These are phyloP conservation scores for Coemansia guatemalensis DNA, from an alignment of 192 early-diverging fungal genomes.

Conservation along the genomic window DNA sequence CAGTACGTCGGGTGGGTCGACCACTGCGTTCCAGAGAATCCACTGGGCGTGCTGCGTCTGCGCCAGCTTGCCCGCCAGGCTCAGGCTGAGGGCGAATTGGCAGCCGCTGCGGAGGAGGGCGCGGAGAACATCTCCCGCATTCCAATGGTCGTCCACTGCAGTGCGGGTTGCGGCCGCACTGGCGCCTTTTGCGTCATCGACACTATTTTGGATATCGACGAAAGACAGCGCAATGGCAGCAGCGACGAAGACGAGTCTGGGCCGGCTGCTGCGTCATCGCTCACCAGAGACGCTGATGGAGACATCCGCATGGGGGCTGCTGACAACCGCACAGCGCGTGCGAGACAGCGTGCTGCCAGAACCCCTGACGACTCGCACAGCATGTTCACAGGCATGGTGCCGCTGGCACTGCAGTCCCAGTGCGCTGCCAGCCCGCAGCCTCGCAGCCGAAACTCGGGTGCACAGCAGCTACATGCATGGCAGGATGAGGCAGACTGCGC, in stretches of 20 bases:
- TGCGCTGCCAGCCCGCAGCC: conserved; percentile 14
- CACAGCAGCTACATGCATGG: background rate
- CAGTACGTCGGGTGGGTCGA: conserved; percentile 86
- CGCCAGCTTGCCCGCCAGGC: conserved; percentile 55
- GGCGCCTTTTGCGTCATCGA: conserved; percentile 82
- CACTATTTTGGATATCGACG: conserved; percentile 27
- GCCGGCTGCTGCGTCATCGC: background rate
- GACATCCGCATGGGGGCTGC: conserved; percentile 17
- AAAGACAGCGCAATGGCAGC: conserved; percentile 7
- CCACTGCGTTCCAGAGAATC: conserved; percentile 65
- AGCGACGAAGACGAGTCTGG: background rate
- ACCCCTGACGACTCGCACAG: conserved; percentile 9
- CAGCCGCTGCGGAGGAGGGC: background rate
- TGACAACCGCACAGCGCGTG: background rate
- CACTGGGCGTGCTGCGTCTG: conserved; percentile 60
- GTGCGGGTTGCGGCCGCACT: conserved; percentile 84
- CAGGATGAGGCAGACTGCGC: conserved; percentile 6
- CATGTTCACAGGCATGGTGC: conserved; percentile 28
- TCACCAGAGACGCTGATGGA: conserved; percentile 16
- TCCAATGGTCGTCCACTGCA: conserved; percentile 82
- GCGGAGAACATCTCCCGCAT: conserved; percentile 4
- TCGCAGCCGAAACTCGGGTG: background rate
- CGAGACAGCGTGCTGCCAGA: background rate
- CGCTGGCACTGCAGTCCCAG: conserved; percentile 38
- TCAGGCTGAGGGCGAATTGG: conserved; percentile 28